Conservation (phyloP, 208 protist genomes). For the Acanthamoeba lenticulata region DNA sequence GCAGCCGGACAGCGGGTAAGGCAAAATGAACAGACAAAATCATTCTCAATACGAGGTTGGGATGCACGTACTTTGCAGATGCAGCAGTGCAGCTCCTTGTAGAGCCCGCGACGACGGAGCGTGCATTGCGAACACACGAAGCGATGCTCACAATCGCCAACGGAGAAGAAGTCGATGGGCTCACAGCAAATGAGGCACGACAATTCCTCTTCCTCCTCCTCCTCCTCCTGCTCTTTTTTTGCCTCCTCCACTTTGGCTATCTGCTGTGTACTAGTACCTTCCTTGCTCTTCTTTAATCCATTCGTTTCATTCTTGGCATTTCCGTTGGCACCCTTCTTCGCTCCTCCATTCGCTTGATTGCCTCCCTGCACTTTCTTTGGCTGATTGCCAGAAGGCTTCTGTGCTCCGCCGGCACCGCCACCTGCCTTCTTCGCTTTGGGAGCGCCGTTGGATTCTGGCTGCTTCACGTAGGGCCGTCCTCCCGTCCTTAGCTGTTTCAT, state of each 20-base stretch:
- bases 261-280: background rate
- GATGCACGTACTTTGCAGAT: background rate
- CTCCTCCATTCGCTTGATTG: background rate
- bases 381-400: background rate
- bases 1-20: background rate
- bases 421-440: background rate
- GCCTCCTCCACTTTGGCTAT: background rate
- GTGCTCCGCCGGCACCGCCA: no score
- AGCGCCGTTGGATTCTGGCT: background rate
- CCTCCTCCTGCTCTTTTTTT: background rate
- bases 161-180: background rate
- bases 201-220: background rate
- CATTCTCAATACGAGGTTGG: background rate
- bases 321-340: background rate
- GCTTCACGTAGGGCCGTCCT: background rate
- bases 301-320: background rate
- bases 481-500: background rate
- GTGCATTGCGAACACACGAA: background rate
- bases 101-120: background rate
- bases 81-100: background rate
- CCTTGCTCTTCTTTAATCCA: background rate
- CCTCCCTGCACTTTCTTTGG: background rate
- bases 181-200: constrained; percentile 20
- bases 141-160: background rate
- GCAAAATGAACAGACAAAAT: background rate